Evolutionary conservation across 768 basidiomycete species (phyloP).

Genomic region (Dioszegia hungarica): DNA sequence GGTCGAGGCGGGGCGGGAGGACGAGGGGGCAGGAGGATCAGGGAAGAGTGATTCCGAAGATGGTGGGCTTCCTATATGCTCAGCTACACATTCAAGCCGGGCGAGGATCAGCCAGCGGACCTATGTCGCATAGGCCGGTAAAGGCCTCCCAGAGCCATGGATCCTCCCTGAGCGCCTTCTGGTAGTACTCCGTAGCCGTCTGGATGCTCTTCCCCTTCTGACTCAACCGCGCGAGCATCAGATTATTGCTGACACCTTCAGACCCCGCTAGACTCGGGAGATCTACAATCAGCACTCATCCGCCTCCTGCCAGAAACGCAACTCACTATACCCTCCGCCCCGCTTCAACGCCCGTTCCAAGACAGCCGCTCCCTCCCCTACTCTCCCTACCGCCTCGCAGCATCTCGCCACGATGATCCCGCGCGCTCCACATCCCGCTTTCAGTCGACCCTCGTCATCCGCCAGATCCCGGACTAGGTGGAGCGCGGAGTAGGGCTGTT

Average conservation of each 20-base stretch:
- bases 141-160: constrained; percentile 48
- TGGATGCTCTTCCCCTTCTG: constrained; percentile 34
- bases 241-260: neutral
- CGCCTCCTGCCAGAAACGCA: neutral
- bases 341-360: constrained; percentile 26
- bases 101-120: constrained; percentile 25
- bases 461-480: constrained; percentile 34
- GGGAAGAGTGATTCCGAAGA: constrained; percentile 25
- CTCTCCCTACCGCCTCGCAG: constrained; percentile 30
- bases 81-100: too few species aligned
- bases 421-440: constrained; percentile 30
- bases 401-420: constrained; percentile 41
- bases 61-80: constrained; percentile 19
- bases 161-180: constrained; percentile 35
- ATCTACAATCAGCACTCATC: constrained; percentile 10
- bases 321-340: constrained; percentile 22
- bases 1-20: constrained; percentile 2
- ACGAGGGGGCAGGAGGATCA: constrained; percentile 18
- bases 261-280: constrained; percentile 12
- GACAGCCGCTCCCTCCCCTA: constrained; percentile 30
- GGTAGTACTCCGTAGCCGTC: constrained; percentile 28
- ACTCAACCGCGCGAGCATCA: constrained; percentile 24
- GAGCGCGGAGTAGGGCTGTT: constrained; percentile 32
- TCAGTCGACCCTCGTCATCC: constrained; percentile 19
- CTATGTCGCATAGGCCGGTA: constrained; percentile 43